Evolutionary conservation across 1,284 basidiomycete species (phyloP).

Genomic region (Bjerkandera adusta): DNA sequence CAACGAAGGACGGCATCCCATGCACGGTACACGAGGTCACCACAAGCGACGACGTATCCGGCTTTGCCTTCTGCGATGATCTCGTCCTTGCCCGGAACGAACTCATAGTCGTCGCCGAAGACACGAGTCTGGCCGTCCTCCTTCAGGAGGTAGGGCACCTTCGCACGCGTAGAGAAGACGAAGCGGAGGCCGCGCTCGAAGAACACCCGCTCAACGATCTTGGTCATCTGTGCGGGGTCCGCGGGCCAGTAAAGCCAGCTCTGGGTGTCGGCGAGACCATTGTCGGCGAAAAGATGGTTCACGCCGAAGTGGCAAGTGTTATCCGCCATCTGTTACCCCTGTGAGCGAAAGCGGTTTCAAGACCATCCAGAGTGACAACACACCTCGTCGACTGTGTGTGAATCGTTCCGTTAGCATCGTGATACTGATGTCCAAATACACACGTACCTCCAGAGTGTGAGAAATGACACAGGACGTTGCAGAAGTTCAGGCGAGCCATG

Average conservation of each 20-base stretch:
- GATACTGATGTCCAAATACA: neutral
- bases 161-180: slow-evolving; percentile 83
- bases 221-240: slow-evolving; percentile 77
- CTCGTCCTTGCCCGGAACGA: slow-evolving; percentile 82
- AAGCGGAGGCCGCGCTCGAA: slow-evolving; percentile 80
- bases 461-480: slow-evolving; percentile 85
- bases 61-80: slow-evolving; percentile 65
- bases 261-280: slow-evolving; percentile 75
- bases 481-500: slow-evolving; percentile 86
- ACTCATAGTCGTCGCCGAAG: slow-evolving; percentile 73
- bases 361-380: neutral
- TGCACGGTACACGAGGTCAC: slow-evolving; percentile 80
- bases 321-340: slow-evolving; percentile 64
- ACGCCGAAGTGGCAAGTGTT: slow-evolving; percentile 85
- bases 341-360: neutral
- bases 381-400: slow-evolving; percentile 56
- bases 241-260: slow-evolving; percentile 86
- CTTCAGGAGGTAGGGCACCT: slow-evolving; percentile 83
- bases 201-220: slow-evolving; percentile 73
- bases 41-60: slow-evolving; percentile 78
- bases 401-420: slow-evolving; percentile 4
- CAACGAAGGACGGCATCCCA: slow-evolving; percentile 77
- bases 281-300: slow-evolving; percentile 85
- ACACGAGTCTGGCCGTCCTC: slow-evolving; percentile 64
- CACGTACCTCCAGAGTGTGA: slow-evolving; percentile 77